Evolutionary conservation across 2,329 filamentous ascomycete genomes (phyloP).

Genomic region (Paraphoma chrysanthemicola): DNA sequence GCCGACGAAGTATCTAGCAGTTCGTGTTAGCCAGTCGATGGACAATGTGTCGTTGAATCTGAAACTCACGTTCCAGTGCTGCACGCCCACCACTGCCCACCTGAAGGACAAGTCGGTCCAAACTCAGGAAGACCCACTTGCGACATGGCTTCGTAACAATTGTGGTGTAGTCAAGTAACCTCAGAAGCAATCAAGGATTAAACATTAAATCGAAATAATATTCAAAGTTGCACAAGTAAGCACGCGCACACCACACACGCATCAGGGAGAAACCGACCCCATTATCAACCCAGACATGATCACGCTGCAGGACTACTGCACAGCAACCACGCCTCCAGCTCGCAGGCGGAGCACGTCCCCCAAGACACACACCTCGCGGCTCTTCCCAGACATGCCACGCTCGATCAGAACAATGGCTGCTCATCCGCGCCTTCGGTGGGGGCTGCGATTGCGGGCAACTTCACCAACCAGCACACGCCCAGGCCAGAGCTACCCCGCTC

Average conservation of each 20-base stretch:
- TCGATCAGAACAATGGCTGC: background rate
- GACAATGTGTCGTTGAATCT: background rate
- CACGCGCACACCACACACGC: background rate
- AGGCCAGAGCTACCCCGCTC: background rate
- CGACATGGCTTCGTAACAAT: background rate
- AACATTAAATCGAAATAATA: background rate
- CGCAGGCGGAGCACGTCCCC: background rate
- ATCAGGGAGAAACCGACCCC: background rate
- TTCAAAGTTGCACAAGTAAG: background rate
- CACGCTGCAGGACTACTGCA: too few relatives aligned
- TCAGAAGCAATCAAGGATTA: background rate
- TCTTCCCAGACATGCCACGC: background rate
- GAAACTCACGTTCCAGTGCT: slow-evolving; percentile 20
- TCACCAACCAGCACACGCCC: background rate
- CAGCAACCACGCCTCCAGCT: background rate
- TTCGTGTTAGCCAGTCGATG: background rate
- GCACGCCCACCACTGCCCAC: slow-evolving; percentile 47
- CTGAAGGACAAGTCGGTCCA: slow-evolving; percentile 42
- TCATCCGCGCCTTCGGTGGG: background rate
- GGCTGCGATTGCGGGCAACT: background rate
- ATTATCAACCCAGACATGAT: background rate
- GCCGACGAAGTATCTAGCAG: slow-evolving; percentile 40
- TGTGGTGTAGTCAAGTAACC: background rate
- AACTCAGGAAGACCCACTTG: slow-evolving; percentile 21
- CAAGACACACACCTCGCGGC: background rate